Base-by-base conservation (phyloP, 257 asterid genomes). In the Ophiorrhiza pumila region DNA sequence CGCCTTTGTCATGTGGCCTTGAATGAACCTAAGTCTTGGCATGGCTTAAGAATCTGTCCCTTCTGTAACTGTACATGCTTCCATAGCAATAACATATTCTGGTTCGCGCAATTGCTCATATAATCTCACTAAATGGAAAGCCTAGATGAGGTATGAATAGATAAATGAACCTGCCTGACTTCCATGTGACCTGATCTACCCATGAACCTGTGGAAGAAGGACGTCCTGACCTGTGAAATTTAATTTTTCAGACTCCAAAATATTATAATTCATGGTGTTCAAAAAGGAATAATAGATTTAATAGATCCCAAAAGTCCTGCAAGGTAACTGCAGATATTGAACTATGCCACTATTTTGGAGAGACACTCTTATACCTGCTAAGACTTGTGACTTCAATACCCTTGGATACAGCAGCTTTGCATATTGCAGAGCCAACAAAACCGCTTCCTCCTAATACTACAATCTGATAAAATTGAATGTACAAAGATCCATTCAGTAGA, bases 371-470 rank as follows among this genome's bases (percentile, higher is more conserved):
- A 76, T 77, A 95, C 99, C 98, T 92, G 98, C 97, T 95, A 86
- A 95, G 89, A 81, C 98, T 92, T 76, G 84, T 82, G 81, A 90
- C 99, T 67, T 95, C 99, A 11, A 95, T 89, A 60, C 99, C 99
- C 87, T 86, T 90, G 25, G 96, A 85, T 43, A 92, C 87, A n/a
- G 99, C 99, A 82, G 99, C 98, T 86, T 89, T 95, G 86, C 98
- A 95, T 73, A 92, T 88, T 41, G 98, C 99, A 75, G 97, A 84
- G 74, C 99, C 99, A 82, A 95, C 98, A 76, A 95, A 95, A 69
- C 99, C 99, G 55, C 88, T 92, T 77, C 99, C 99, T 79, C 99
- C 99, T 80, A 95, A 79, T 47, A 95, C 97, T 37, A 92, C 98
- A 81, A 95, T 82, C 99, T 95, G 87, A 69, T 46, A 62, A 74